Conservation (phyloP, 2,329 filamentous ascomycete genomes). For the Stemphylium vesicarium region DNA sequence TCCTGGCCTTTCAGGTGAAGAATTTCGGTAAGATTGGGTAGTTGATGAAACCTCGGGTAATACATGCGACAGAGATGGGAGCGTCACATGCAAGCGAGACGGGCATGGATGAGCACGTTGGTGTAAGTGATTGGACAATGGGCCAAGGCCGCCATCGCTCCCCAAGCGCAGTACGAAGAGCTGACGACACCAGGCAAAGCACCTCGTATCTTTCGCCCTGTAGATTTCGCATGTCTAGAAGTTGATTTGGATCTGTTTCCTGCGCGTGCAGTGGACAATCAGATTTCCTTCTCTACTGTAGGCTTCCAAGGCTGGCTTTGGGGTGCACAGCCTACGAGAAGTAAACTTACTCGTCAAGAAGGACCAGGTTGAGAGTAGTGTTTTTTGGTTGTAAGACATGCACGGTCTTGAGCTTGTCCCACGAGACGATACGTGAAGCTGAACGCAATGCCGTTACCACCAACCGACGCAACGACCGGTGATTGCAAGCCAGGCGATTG, state of each 20-base stretch:
- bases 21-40: slow-evolving; percentile 8
- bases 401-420: neutral
- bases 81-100: slow-evolving; percentile 13
- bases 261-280: neutral
- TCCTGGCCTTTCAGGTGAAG: slow-evolving; percentile 2
- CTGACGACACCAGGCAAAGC: too few species aligned
- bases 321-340: neutral
- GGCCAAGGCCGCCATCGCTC: too few species aligned
- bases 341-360: neutral
- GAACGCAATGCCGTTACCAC: slow-evolving; percentile 13
- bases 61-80: neutral
- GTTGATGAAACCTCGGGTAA: slow-evolving; percentile 9
- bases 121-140: slow-evolving; percentile 17
- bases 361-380: neutral
- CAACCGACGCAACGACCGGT: slow-evolving; percentile 34
- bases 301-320: neutral
- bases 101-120: slow-evolving; percentile 25
- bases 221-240: neutral
- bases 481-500: slow-evolving; percentile 31
- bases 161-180: too few species aligned
- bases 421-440: slow-evolving; percentile 5
- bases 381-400: neutral
- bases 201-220: neutral
- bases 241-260: neutral
- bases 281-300: too few species aligned